Conservation (phyloP, 2,329 filamentous ascomycete genomes). For the Leptosphaerulina australis region DNA sequence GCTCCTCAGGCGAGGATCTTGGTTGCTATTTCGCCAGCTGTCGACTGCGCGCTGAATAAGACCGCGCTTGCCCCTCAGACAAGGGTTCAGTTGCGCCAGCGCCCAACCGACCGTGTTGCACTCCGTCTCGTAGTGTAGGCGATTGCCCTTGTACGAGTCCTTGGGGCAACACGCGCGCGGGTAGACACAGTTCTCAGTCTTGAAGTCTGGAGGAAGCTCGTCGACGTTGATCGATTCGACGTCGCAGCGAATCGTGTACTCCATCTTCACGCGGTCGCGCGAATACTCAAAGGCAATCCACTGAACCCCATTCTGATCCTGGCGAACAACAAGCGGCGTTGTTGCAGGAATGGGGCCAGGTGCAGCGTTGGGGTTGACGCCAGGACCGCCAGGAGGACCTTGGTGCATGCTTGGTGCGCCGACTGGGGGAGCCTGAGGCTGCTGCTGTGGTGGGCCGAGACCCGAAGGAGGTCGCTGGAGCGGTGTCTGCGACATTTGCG, state of each 20-base stretch:
- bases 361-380: constrained; percentile 85
- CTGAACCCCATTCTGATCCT: constrained; percentile 95
- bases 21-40: constrained; percentile 99
- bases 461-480: constrained; percentile 65
- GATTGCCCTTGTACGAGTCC: constrained; percentile 95
- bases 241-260: constrained; percentile 97
- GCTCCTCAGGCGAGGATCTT: constrained; percentile 88
- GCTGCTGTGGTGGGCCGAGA: constrained; percentile 48
- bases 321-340: constrained; percentile 88
- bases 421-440: constrained; percentile 49
- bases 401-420: constrained; percentile 51
- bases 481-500: constrained; percentile 55
- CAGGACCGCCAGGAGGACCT: constrained; percentile 49
- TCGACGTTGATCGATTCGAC: constrained; percentile 96
- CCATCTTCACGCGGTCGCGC: constrained; percentile 96
- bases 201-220: constrained; percentile 83
- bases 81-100: constrained; percentile 88
- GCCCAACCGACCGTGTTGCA: constrained; percentile 99
- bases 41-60: constrained; percentile 97
- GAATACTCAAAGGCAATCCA: constrained; percentile 99
- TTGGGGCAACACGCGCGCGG: constrained; percentile 93
- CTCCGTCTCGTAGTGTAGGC: constrained; percentile 94
- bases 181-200: constrained; percentile 97
- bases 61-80: constrained; percentile 88
- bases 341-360: constrained; percentile 97